Evolutionary conservation across 352 stramenopile genomes (phyloP), one percentile per base, ranked within the genome.

Genomic region (Thraustochytrium striatum): DNA sequence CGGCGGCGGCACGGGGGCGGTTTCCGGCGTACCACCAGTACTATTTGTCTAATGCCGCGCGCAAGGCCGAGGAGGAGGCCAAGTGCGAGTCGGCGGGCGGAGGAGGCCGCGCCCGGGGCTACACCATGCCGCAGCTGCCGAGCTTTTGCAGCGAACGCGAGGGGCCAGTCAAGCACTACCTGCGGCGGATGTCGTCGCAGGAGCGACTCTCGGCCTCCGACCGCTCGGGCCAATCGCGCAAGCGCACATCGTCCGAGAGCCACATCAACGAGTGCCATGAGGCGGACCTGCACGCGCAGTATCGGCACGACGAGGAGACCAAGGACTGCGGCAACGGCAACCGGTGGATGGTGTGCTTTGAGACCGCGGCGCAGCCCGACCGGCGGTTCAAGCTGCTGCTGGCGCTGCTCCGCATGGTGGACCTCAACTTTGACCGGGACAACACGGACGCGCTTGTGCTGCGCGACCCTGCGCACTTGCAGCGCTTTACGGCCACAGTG

Each of bases 361-460:
- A 19, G 21, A n/a, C 30, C 39, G 5, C 39, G 11, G 50, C 59
- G 59, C 59, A 70, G 59, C 53, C 59, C 21, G 53, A 53, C 28
- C 59, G 35, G 36, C 59, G 53, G 25, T 38, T 70, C 25, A 38
- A 70, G 38, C 13, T 55, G 59, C 32, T 75, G 11, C 52, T 55
- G 32, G 44, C 43, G 44, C 44, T 75, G 5, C 47, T 75, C 41
- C 44, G 65, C 50, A 75, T 75, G 65, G n/a, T 75, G 16, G 47
- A 55, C 47, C 16, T 55, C 0, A 75, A 75, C 44, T 75, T 75
- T 43, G 58, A 39, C 16, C n/a, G 38, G 0, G 52, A 75, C 38
- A 61, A 75, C n/a, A 32, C 65, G 65, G 30, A 61, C 50, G 65
- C 44, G 30, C 52, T 75, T 7, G 41, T 32, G 44, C 47, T 75